Evolutionary conservation across 2,329 filamentous ascomycete species (phyloP).

Genomic region (Apiospora rasikravindrae): DNA sequence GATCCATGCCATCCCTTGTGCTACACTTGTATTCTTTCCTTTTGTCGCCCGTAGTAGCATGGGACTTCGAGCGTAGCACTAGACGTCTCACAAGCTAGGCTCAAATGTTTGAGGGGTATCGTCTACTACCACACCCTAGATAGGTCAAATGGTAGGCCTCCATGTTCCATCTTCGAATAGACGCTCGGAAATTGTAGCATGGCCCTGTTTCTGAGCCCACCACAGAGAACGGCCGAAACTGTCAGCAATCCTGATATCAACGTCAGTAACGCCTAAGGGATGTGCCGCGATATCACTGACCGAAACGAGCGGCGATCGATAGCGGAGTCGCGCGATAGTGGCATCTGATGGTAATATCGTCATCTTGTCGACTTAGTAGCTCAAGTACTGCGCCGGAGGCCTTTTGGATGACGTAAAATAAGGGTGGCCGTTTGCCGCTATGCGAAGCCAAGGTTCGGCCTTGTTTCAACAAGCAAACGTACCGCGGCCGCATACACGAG

Average conservation of each 20-base stretch:
- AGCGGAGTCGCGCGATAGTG: background rate
- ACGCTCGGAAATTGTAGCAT: too few species aligned
- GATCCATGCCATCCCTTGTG: too few species aligned
- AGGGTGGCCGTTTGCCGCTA: background rate
- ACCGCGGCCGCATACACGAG: background rate
- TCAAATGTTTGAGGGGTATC: too few species aligned
- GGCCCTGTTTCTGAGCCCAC: too few species aligned
- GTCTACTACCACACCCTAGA: too few species aligned
- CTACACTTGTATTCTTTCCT: too few species aligned
- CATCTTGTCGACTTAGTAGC: background rate
- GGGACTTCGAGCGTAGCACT: too few species aligned
- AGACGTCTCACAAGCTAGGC: too few species aligned
- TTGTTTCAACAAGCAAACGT: background rate
- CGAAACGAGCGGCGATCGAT: background rate
- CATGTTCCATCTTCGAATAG: too few species aligned
- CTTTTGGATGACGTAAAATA: background rate
- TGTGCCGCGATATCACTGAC: background rate
- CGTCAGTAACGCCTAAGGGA: background rate
- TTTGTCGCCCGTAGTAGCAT: too few species aligned
- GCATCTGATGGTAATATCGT: background rate
- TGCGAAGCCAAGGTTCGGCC: background rate
- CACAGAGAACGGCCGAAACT: background rate
- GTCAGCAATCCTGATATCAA: background rate
- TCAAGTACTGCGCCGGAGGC: background rate
- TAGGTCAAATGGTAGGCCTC: too few species aligned